Percentiles rank a stretch among this genome's conserved stretches.
These are phyloP conservation scores for Geotrichum fermentans DNA, from an alignment of 1,139 yeast species.

Conservation along the genomic window DNA sequence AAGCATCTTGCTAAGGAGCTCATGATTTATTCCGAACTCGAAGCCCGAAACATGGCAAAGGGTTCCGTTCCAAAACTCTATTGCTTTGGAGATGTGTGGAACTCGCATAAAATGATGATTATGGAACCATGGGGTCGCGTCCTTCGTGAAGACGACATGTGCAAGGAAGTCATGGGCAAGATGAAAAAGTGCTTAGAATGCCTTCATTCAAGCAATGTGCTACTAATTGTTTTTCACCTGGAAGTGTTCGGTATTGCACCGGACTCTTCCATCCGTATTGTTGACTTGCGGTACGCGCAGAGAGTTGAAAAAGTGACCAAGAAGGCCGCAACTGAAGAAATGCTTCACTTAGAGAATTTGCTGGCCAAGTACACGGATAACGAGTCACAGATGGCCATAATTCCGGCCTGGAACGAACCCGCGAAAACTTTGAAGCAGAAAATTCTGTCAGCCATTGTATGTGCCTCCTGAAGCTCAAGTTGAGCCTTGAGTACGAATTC, in stretches of 20 bases:
- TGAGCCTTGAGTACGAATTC: too few species aligned
- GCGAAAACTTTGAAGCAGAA: neutral
- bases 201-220: constrained; percentile 2
- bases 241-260: constrained; percentile 23
- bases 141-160: constrained; percentile 9
- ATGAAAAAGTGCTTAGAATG: constrained; percentile 3
- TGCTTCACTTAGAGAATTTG: neutral
- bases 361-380: constrained; percentile 1
- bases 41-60: neutral
- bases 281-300: constrained; percentile 14
- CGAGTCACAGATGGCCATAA: too few species aligned
- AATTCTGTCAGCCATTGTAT: too few species aligned
- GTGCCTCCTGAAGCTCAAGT: too few species aligned
- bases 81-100: constrained; percentile 19
- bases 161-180: neutral
- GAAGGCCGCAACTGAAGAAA: neutral
- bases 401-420: too few species aligned
- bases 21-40: constrained; percentile 1
- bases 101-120: constrained; percentile 18
- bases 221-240: constrained; percentile 10
- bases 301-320: neutral
- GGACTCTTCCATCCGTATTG: constrained; percentile 18
- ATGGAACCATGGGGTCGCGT: constrained; percentile 20
- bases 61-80: constrained; percentile 13
- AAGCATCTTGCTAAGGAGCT: constrained; percentile 11